phyloP scores from a whole-genome alignment of 805 yeast species.

The Metschnikowia kofuensis region DNA sequence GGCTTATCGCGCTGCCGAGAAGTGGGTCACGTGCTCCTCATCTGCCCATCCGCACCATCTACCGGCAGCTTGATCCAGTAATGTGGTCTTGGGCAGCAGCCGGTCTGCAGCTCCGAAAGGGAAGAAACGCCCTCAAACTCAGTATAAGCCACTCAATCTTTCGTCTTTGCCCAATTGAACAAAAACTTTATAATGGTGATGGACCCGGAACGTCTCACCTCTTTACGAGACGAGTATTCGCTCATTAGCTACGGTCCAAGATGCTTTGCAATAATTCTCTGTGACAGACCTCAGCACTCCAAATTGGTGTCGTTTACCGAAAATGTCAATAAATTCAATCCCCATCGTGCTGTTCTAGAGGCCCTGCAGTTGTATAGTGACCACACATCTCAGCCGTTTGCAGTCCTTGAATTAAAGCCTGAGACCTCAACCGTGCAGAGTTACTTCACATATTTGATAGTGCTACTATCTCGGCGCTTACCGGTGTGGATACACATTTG shows the following conservation, averaged over 20 bases:
- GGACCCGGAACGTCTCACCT: slow-evolving; percentile 1
- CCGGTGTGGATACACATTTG: slow-evolving; percentile 13
- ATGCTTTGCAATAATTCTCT: slow-evolving; percentile 12
- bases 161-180: too few relatives aligned
- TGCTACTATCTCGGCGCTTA: slow-evolving; percentile 1
- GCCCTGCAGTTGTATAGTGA: background rate
- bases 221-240: slow-evolving; percentile 9
- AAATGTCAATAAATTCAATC: slow-evolving; percentile 9
- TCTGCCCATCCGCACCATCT: too few relatives aligned
- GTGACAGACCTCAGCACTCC: background rate
- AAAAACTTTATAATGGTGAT: background rate
- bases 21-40: background rate
- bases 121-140: too few relatives aligned
- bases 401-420: slow-evolving; percentile 9
- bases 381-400: background rate
- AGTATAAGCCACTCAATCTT: too few relatives aligned
- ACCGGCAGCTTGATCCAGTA: too few relatives aligned
- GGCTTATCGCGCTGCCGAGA: slow-evolving; percentile 1
- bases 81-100: too few relatives aligned
- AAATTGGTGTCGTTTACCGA: background rate
- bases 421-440: slow-evolving; percentile 4
- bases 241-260: slow-evolving; percentile 4
- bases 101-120: too few relatives aligned
- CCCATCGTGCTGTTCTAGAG: slow-evolving; percentile 7
- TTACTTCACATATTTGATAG: slow-evolving; percentile 13